Base-by-base conservation (phyloP, 192 early-diverging fungal genomes). In the Dimargaris xerosporica region DNA sequence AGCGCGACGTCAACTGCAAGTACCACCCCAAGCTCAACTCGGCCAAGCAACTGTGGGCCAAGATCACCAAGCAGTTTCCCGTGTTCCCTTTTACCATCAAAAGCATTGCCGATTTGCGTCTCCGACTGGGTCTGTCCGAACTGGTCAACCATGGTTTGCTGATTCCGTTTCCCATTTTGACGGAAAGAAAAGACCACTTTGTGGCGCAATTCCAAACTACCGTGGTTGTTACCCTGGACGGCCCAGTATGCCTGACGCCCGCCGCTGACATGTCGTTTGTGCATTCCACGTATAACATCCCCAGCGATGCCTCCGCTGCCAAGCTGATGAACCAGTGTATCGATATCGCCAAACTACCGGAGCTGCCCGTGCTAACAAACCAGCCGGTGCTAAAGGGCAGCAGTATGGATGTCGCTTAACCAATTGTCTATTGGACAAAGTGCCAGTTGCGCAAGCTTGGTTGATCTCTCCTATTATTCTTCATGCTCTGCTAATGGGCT, bases 151-250 rank as follows among this genome's bases (percentile, higher is more conserved):
- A 86, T 66, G 73, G 74, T 12, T 70, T 91, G 31, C 64, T 91
- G 62, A 81, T 76, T 16, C 79, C 85, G 19, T 81, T 81, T 56
- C 74, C 81, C 17, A 79, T 85, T 15, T 76, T 80, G 41, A 70
- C 77, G 48, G 81, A 82, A 44, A 76, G 77, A 48, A n/a, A 64
- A 16, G 67, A 73, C 26, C 74, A 74, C 46, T 67, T 78, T 48
- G 78, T 84, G 26, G 85, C 88, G 10, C 87, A 88, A 73, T 86
- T 89, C 71, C 86, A 88, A 75, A 67, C 76, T 50, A 88, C 87
- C 0, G 79, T 87, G 16, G 60, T 87, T 54, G 71, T 85, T 55
- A 66, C 78, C 55, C 66, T 83, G 45, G 73, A 73, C 5, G 81
- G 81, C 28, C 78, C 85, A 25, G 54, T 89, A 5, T 81, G 86